phyloP scores from a whole-genome alignment of 805 yeast species.

The Suhomyces pyralidae region DNA sequence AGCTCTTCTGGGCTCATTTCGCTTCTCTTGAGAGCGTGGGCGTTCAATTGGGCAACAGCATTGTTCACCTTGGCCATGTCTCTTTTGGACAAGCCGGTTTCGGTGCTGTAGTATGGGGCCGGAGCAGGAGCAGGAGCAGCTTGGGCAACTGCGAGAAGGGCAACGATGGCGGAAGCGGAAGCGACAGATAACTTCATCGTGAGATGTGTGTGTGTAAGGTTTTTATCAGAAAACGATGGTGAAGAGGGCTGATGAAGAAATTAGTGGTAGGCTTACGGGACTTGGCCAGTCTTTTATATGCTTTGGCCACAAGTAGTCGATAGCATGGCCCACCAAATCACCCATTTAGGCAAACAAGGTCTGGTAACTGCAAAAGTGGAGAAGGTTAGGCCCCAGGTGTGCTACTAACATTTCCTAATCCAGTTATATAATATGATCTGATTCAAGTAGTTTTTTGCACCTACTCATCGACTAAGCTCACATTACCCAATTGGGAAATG shows the following conservation, averaged over 20 bases:
- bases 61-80: conserved; percentile 20
- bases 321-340: neutral
- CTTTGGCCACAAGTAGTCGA: neutral
- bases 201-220: neutral
- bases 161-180: conserved; percentile 7
- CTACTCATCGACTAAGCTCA: neutral
- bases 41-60: conserved; percentile 27
- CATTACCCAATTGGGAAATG: neutral
- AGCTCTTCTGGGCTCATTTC: conserved; percentile 20
- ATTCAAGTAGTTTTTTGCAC: conserved; percentile 2
- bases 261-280: neutral
- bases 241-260: neutral
- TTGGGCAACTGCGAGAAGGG: conserved; percentile 16
- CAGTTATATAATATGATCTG: neutral
- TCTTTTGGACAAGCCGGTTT: conserved; percentile 20
- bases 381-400: neutral
- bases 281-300: neutral
- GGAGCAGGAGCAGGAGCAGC: conserved; percentile 22
- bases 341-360: neutral
- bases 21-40: conserved; percentile 30
- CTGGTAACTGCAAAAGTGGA: neutral
- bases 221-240: conserved; percentile 1
- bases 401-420: conserved; percentile 2
- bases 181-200: conserved; percentile 12
- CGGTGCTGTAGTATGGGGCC: conserved; percentile 8